Percentiles rank a stretch among this genome's conserved stretches.
phyloP scores from a whole-genome alignment of 164 flowering plant genomes.

The Vitis rupestris region DNA sequence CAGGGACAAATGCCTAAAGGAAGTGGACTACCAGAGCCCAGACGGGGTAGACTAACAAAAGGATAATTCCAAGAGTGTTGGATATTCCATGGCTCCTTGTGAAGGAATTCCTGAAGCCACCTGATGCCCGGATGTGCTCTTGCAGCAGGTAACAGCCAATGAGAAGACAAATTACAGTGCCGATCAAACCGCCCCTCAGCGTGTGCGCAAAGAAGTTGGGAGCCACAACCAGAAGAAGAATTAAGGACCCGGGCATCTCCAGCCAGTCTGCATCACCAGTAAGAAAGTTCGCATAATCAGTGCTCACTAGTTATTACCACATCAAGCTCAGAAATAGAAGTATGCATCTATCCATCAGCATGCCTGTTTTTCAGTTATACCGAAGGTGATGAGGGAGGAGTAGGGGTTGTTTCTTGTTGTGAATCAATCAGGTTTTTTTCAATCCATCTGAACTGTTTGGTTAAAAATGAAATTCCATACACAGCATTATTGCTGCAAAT shows the following conservation, averaged over 20 bases:
- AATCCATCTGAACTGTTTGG: background rate
- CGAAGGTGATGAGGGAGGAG: no score
- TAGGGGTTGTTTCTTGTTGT: no score
- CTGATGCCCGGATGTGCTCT: constrained; percentile 89
- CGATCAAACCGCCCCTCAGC: constrained; percentile 50
- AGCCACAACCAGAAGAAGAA: constrained; percentile 80
- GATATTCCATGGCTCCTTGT: constrained; percentile 72
- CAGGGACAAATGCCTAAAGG: constrained; percentile 13
- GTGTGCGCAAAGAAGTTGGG: constrained; percentile 65
- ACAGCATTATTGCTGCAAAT: background rate
- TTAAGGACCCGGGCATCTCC: constrained; percentile 81
- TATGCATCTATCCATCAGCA: no score
- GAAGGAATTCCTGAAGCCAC: constrained; percentile 89
- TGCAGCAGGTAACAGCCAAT: constrained; percentile 86
- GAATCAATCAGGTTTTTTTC: background rate
- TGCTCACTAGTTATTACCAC: no score
- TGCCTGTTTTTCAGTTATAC: no score
- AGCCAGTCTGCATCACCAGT: constrained; percentile 64
- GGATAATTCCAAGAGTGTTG: constrained; percentile 78
- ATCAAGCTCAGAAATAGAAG: no score
- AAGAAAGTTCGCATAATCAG: no score
- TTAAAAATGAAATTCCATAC: no score
- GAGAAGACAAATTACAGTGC: constrained; percentile 49
- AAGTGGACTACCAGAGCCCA: constrained; percentile 62
- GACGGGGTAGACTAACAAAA: constrained; percentile 68